Evolutionary conservation across 148 eudicot genomes (phyloP).

Genomic region (Heliamphora exappendiculata): DNA sequence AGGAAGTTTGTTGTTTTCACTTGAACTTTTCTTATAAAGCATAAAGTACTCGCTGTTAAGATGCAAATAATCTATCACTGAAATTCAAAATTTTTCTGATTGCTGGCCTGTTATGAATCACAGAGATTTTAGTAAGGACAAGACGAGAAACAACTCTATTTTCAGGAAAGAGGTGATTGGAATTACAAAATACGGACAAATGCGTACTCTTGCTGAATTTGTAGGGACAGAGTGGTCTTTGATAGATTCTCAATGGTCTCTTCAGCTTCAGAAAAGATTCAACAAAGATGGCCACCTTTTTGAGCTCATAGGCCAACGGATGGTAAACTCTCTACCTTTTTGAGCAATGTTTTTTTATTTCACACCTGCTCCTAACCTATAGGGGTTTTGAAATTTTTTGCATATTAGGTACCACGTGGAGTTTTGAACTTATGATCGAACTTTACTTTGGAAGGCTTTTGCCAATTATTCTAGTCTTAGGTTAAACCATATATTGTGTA

Average conservation of each 20-base stretch:
- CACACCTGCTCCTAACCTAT: neutral
- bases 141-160: slow-evolving; percentile 19
- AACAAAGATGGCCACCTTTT: slow-evolving; percentile 47
- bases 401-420: neutral
- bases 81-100: slow-evolving; percentile 4
- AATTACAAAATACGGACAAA: slow-evolving; percentile 49
- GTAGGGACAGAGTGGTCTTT: slow-evolving; percentile 54
- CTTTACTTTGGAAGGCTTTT: neutral
- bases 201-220: slow-evolving; percentile 50
- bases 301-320: slow-evolving; percentile 56
- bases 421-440: neutral
- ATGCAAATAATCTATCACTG: neutral
- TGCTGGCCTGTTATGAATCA: slow-evolving; percentile 5
- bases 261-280: slow-evolving; percentile 27
- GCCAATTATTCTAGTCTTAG: neutral
- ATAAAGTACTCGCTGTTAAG: neutral
- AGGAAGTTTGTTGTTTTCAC: neutral
- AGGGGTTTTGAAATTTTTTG: neutral
- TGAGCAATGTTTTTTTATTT: neutral
- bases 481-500: neutral
- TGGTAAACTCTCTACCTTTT: slow-evolving; percentile 33
- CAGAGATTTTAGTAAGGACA: slow-evolving; percentile 48
- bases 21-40: neutral
- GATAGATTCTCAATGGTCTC: slow-evolving; percentile 48
- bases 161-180: slow-evolving; percentile 46